These are phyloP conservation scores for Cryphonectria carpinicola DNA, from an alignment of 2,329 filamentous ascomycete species.

Conservation along the genomic window DNA sequence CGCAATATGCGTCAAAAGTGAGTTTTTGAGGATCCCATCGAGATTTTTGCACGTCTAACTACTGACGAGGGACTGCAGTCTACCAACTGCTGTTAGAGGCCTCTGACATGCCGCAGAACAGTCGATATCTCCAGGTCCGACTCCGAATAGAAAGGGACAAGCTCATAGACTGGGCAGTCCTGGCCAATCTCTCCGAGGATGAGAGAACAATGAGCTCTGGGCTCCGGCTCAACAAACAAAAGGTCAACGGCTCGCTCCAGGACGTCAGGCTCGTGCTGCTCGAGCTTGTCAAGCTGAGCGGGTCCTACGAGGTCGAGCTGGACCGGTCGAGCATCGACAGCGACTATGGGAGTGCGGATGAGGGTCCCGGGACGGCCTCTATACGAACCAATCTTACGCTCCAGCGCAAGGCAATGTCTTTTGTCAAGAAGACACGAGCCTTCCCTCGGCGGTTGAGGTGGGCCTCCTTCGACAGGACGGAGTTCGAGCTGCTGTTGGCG, in stretches of 20 bases:
- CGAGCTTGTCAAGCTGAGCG: slow-evolving; percentile 14
- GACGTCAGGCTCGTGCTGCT: slow-evolving; percentile 17
- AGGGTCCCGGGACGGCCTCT: background rate
- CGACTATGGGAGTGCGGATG: background rate
- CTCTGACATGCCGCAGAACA: slow-evolving; percentile 14
- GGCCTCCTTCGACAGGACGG: slow-evolving; percentile 9
- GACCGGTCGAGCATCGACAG: background rate
- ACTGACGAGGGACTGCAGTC: background rate
- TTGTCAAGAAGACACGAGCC: slow-evolving; percentile 14
- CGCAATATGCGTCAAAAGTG: slow-evolving; percentile 25
- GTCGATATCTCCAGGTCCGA: slow-evolving; percentile 14
- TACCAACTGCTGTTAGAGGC: slow-evolving; percentile 23
- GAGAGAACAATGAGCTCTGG: slow-evolving; percentile 17
- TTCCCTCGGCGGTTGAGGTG: slow-evolving; percentile 15
- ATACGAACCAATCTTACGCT: background rate
- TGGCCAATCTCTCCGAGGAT: slow-evolving; percentile 19
- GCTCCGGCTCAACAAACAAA: slow-evolving; percentile 18
- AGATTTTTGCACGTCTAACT: background rate
- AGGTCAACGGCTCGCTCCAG: slow-evolving; percentile 17
- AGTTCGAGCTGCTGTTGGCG: slow-evolving; percentile 13
- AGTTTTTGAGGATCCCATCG: background rate
- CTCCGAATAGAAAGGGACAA: slow-evolving; percentile 21
- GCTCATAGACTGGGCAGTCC: slow-evolving; percentile 21
- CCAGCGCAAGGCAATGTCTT: slow-evolving; percentile 13
- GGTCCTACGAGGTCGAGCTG: slow-evolving; percentile 7